phyloP scores from a whole-genome alignment of 1,284 basidiomycete species.

The Apiotrichum veenhuisii region DNA sequence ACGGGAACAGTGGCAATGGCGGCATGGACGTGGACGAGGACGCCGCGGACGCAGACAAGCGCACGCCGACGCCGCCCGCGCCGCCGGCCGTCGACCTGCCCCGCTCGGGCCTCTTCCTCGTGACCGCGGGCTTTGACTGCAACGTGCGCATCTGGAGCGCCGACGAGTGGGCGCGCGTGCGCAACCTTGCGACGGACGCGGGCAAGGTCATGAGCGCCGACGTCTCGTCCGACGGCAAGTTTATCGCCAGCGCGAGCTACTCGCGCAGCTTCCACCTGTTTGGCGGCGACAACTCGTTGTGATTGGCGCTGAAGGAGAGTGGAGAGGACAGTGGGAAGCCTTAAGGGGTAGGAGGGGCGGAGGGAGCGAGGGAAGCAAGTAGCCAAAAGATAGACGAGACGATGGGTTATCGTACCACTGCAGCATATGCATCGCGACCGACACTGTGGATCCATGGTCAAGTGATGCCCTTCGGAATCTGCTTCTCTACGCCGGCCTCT shows the following conservation, averaged over 20 bases:
- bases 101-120: slow-evolving; percentile 84
- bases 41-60: slow-evolving; percentile 37
- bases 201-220: slow-evolving; percentile 99
- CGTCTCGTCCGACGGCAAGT: slow-evolving; percentile 72
- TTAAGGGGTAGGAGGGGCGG: too few species aligned
- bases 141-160: slow-evolving; percentile 95
- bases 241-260: slow-evolving; percentile 85
- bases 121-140: slow-evolving; percentile 91
- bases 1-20: slow-evolving; percentile 42
- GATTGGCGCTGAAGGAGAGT: too few species aligned
- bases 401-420: too few species aligned
- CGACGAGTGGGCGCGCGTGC: slow-evolving; percentile 93
- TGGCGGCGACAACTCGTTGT: slow-evolving; percentile 57
- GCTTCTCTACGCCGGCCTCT: too few species aligned
- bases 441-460: background rate
- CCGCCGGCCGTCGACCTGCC: slow-evolving; percentile 39
- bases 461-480: background rate
- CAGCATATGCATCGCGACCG: too few species aligned
- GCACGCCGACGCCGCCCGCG: background rate
- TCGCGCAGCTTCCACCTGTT: slow-evolving; percentile 92
- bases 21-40: slow-evolving; percentile 22
- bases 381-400: too few species aligned
- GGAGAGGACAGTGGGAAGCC: too few species aligned
- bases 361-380: too few species aligned
- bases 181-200: slow-evolving; percentile 83